Conservation (phyloP, 768 basidiomycete genomes). For the Mycena belliarum region DNA sequence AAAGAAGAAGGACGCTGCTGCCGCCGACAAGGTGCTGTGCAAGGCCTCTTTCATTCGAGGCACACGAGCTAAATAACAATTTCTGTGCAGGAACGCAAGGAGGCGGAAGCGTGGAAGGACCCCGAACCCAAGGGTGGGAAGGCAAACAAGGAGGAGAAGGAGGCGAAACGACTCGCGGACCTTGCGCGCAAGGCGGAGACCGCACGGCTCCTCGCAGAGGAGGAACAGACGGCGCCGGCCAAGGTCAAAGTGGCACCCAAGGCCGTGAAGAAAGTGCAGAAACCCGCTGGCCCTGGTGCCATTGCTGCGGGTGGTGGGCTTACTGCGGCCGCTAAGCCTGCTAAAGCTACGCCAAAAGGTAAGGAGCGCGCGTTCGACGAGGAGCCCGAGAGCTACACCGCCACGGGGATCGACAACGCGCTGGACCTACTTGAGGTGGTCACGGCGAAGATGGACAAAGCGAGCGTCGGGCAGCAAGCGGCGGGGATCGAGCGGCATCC, state of each 20-base stretch:
- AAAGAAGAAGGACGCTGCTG: conserved; percentile 69
- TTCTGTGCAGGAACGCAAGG: conserved; percentile 64
- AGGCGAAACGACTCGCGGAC: conserved; percentile 79
- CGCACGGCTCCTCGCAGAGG: conserved; percentile 31
- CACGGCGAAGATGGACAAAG: conserved; percentile 91
- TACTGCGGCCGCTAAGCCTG: conserved; percentile 19
- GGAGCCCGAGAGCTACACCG: conserved; percentile 69
- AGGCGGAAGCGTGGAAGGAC: conserved; percentile 67
- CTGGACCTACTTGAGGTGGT: conserved; percentile 87
- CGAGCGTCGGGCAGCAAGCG: conserved; percentile 84
- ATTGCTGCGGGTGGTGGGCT: conserved; percentile 73
- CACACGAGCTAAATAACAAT: background rate
- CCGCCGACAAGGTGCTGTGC: conserved; percentile 54
- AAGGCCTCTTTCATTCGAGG: background rate
- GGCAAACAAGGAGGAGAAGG: conserved; percentile 65
- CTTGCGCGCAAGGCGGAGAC: conserved; percentile 68
- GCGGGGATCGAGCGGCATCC: conserved; percentile 88
- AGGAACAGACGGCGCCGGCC: conserved; percentile 63
- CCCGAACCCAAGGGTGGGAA: conserved; percentile 64
- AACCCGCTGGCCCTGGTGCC: conserved; percentile 82
- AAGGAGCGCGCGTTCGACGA: conserved; percentile 31
- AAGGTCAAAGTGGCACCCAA: conserved; percentile 70
- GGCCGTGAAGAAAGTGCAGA: conserved; percentile 55
- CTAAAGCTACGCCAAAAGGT: conserved; percentile 14
- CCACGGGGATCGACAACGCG: conserved; percentile 90